Conservation (phyloP, 2,329 filamentous ascomycete species). For the Ascomycota sp. region DNA sequence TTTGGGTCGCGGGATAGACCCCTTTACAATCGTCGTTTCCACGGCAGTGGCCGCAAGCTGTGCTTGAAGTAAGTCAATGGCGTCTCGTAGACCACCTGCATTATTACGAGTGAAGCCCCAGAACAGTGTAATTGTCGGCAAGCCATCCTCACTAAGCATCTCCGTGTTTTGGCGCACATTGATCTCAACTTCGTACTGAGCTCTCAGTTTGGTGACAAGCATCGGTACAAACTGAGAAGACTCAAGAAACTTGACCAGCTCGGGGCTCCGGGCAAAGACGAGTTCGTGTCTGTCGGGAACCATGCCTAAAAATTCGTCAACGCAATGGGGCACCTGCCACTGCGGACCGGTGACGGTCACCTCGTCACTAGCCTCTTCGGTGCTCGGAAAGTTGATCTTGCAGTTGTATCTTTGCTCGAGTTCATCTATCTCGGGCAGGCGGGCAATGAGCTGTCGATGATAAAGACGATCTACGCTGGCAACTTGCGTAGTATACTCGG, state of each 20-base stretch:
- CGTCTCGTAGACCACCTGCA: conserved; percentile 82
- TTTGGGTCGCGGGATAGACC: conserved; percentile 91
- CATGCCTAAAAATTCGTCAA: conserved; percentile 93
- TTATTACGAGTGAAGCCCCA: conserved; percentile 93
- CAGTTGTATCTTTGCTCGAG: conserved; percentile 99
- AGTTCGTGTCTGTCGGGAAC: conserved; percentile 92
- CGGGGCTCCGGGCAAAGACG: conserved; percentile 54
- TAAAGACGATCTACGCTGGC: conserved; percentile 89
- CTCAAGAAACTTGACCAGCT: conserved; percentile 63
- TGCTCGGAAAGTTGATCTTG: conserved; percentile 96
- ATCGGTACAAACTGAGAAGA: conserved; percentile 65
- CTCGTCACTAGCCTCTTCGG: conserved; percentile 89
- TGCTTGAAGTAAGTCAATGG: conserved; percentile 81
- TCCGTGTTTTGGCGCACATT: conserved; percentile 46
- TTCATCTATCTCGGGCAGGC: conserved; percentile 76
- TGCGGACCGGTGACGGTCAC: conserved; percentile 91
- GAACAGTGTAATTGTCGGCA: conserved; percentile 39
- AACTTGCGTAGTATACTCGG: conserved; percentile 86
- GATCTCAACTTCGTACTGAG: conserved; percentile 80
- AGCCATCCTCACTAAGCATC: conserved; percentile 35
- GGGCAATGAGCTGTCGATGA: conserved; percentile 79
- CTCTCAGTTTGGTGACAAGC: conserved; percentile 65
- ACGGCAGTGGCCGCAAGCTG: conserved; percentile 74
- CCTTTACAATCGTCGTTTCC: conserved; percentile 73
- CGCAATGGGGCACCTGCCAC: conserved; percentile 93